Conservation (phyloP, 768 basidiomycete genomes). For the Pleurotus platypus region DNA sequence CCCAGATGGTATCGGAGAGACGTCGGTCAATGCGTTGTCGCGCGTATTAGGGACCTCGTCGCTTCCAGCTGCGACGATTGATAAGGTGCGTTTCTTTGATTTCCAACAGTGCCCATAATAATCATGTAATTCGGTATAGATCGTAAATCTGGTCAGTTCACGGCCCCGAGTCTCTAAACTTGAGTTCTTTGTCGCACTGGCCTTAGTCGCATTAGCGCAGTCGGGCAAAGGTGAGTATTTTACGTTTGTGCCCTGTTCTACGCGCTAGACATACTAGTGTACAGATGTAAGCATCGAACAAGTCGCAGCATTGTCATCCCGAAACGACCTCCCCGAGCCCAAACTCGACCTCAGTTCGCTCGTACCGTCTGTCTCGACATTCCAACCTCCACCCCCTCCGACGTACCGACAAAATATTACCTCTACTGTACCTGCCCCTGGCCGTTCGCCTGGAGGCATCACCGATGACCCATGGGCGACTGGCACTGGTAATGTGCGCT, state of each 20-base stretch:
- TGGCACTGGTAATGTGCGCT: neutral
- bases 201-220: constrained; percentile 85
- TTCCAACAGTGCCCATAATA: constrained; percentile 1
- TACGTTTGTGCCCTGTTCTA: constrained; percentile 3
- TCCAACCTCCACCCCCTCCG: constrained; percentile 32
- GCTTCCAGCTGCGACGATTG: constrained; percentile 79
- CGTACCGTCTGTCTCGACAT: constrained; percentile 49
- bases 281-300: constrained; percentile 80
- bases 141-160: constrained; percentile 86
- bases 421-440: constrained; percentile 22
- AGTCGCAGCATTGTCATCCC: constrained; percentile 69
- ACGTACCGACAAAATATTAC: constrained; percentile 41
- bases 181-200: constrained; percentile 90
- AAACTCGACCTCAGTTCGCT: constrained; percentile 60
- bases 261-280: neutral
- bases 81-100: constrained; percentile 50
- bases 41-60: constrained; percentile 75
- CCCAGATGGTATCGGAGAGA: constrained; percentile 66
- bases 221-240: constrained; percentile 59
- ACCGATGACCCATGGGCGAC: constrained; percentile 64
- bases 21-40: constrained; percentile 79
- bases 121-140: constrained; percentile 43
- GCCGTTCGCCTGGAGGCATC: constrained; percentile 45
- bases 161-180: constrained; percentile 77
- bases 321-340: constrained; percentile 77